phyloP scores from a whole-genome alignment of 2,329 filamentous ascomycete genomes.

The Phialophora chinensis region DNA sequence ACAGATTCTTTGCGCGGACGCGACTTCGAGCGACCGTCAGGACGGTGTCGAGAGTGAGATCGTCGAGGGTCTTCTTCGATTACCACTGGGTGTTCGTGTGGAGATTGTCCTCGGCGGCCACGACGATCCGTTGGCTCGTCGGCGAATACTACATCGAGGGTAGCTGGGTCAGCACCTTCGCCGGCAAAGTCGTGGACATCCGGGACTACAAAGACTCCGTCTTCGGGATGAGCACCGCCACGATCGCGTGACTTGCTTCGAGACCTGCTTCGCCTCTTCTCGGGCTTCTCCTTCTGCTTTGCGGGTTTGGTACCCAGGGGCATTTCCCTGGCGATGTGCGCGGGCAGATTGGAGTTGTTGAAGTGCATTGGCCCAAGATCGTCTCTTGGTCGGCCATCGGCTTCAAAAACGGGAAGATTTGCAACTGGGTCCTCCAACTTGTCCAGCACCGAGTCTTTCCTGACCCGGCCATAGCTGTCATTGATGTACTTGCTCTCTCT shows the following conservation, averaged over 20 bases:
- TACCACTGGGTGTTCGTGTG: conserved; percentile 29
- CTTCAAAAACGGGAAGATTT: conserved; percentile 32
- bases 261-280: conserved; percentile 31
- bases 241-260: conserved; percentile 32
- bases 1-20: conserved; percentile 26
- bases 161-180: conserved; percentile 20
- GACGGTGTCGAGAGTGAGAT: conserved; percentile 32
- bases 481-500: conserved; percentile 23
- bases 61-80: conserved; percentile 21
- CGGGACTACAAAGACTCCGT: conserved; percentile 21
- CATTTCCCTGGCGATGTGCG: conserved; percentile 35
- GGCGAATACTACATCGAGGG: conserved; percentile 22
- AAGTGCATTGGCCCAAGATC: conserved; percentile 34
- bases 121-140: conserved; percentile 22
- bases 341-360: conserved; percentile 34
- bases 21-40: conserved; percentile 28
- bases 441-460: conserved; percentile 34
- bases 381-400: conserved; percentile 34
- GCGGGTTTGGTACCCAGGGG: conserved; percentile 36
- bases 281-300: conserved; percentile 30
- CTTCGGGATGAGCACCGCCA: conserved; percentile 21
- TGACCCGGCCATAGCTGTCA: conserved; percentile 24
- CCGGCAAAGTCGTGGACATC: conserved; percentile 21
- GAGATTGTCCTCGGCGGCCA: conserved; percentile 31
- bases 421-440: conserved; percentile 35